Conservation (phyloP, 352 stramenopile genomes). For the Phytophthora uliginosa region DNA sequence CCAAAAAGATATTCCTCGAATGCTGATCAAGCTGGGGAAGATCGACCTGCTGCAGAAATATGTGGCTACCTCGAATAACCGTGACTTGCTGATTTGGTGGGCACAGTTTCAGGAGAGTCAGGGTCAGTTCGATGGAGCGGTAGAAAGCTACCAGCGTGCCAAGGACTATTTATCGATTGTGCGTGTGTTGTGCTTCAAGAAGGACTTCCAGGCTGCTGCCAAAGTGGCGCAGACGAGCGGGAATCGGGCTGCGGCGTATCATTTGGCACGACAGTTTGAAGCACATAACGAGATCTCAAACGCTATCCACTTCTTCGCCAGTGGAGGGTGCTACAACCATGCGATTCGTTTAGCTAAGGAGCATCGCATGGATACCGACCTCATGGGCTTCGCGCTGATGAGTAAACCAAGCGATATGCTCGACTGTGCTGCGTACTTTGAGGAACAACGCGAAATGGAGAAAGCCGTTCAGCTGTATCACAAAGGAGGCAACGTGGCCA, state of each 20-base stretch:
- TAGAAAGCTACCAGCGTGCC: slow-evolving; percentile 90
- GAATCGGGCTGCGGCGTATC: slow-evolving; percentile 85
- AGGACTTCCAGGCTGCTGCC: slow-evolving; percentile 86
- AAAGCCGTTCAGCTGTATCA: slow-evolving; percentile 96
- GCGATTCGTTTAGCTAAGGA: slow-evolving; percentile 94
- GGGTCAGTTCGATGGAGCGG: slow-evolving; percentile 88
- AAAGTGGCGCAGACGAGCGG: slow-evolving; percentile 88
- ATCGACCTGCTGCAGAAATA: slow-evolving; percentile 94
- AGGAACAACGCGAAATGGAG: slow-evolving; percentile 93
- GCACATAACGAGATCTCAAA: slow-evolving; percentile 80
- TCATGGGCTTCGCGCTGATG: slow-evolving; percentile 94
- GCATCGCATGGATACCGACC: slow-evolving; percentile 90
- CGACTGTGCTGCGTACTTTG: slow-evolving; percentile 94
- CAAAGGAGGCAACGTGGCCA: slow-evolving; percentile 92
- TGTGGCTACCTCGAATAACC: slow-evolving; percentile 88
- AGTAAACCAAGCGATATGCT: slow-evolving; percentile 89
- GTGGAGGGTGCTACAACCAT: slow-evolving; percentile 93
- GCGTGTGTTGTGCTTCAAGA: slow-evolving; percentile 92
- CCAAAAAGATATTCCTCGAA: slow-evolving; percentile 93
- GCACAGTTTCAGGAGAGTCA: slow-evolving; percentile 94
- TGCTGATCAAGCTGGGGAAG: slow-evolving; percentile 92
- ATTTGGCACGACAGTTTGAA: slow-evolving; percentile 92
- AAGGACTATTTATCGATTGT: slow-evolving; percentile 93
- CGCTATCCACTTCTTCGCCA: slow-evolving; percentile 94
- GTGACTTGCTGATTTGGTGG: slow-evolving; percentile 94